Evolutionary conservation across 2,329 filamentous ascomycete genomes (phyloP).

Genomic region (Thielaviopsis ethacetica): DNA sequence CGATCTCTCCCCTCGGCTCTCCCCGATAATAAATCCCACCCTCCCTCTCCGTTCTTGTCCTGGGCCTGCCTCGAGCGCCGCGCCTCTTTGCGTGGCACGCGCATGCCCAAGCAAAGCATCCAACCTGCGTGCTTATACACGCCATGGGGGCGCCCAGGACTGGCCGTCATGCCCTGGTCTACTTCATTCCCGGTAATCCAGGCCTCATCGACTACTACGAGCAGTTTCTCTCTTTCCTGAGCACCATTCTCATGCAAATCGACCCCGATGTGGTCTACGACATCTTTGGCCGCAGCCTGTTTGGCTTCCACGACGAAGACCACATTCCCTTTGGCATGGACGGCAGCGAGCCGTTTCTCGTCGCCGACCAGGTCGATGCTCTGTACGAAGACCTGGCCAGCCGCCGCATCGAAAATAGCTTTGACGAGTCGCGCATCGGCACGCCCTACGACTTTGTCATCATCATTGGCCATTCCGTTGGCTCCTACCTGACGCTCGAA

Average conservation of each 20-base stretch:
- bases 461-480: conserved; percentile 59
- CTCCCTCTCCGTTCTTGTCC: neutral
- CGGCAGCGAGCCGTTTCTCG: conserved; percentile 28
- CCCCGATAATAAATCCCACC: neutral
- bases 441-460: conserved; percentile 40
- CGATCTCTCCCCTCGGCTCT: neutral
- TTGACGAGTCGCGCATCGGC: conserved; percentile 17
- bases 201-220: conserved; percentile 60
- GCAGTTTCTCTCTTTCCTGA: conserved; percentile 45
- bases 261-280: conserved; percentile 28
- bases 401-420: conserved; percentile 17
- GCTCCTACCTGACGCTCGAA: conserved; percentile 55
- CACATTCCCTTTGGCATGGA: conserved; percentile 27
- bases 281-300: conserved; percentile 40
- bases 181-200: conserved; percentile 62
- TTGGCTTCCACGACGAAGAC: conserved; percentile 40
- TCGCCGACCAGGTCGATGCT: conserved; percentile 36
- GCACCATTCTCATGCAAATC: conserved; percentile 31
- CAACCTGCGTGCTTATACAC: conserved; percentile 14
- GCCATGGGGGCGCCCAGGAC: conserved; percentile 15
- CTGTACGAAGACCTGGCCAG: conserved; percentile 23
- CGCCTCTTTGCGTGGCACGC: conserved; percentile 9
- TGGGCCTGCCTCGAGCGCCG: conserved; percentile 2
- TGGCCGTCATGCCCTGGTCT: conserved; percentile 36
- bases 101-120: conserved; percentile 2